phyloP scores from a whole-genome alignment of 176 grass and related monocot genomes.

The Carex kokanica region DNA sequence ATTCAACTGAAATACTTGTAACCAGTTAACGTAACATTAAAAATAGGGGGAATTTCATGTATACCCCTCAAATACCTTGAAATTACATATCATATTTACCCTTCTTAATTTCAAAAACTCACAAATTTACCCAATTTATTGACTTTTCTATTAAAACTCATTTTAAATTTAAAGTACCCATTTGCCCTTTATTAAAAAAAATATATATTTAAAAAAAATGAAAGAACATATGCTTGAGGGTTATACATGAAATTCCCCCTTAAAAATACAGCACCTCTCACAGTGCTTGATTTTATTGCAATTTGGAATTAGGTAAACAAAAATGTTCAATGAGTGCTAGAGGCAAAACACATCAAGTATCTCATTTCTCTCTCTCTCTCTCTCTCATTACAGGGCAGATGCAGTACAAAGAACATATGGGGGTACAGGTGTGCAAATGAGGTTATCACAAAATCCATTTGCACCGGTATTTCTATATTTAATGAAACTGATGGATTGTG shows the following conservation, averaged over 20 bases:
- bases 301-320: background rate
- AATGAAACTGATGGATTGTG: slow-evolving; percentile 55
- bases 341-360: background rate
- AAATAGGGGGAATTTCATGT: background rate
- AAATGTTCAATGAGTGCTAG: background rate
- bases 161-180: no score
- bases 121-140: no score
- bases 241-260: no score
- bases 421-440: slow-evolving; percentile 62
- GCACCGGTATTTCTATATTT: slow-evolving; percentile 56
- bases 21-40: background rate
- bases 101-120: no score
- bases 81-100: no score
- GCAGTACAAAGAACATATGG: slow-evolving; percentile 59
- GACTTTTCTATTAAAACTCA: no score
- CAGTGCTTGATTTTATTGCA: background rate
- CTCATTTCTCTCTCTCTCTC: background rate
- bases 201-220: no score
- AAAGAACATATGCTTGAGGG: no score
- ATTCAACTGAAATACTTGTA: background rate
- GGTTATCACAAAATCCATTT: slow-evolving; percentile 45
- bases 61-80: no score
- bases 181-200: no score
- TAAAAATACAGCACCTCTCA: background rate
- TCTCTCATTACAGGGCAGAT: slow-evolving; percentile 44